Conservation (phyloP, 352 stramenopile species). For the Thraustochytrium sp. region DNA sequence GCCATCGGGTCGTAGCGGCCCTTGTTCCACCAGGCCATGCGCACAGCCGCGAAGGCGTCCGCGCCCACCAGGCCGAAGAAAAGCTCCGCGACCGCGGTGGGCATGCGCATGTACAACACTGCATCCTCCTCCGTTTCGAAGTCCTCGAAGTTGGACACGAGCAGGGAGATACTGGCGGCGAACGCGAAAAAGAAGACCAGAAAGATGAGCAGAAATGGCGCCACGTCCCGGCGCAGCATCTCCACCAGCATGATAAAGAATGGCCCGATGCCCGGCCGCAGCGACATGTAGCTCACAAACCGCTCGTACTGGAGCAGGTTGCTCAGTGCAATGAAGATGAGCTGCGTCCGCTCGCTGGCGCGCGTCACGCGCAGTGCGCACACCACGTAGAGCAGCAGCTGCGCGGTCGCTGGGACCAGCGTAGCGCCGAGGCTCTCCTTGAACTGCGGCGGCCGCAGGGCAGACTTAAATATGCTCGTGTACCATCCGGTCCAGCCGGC, state of each 20-base stretch:
- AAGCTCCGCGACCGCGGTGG: background rate
- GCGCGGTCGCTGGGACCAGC: background rate
- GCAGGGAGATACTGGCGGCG: background rate
- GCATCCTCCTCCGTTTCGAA: too few species aligned
- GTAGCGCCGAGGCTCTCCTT: background rate
- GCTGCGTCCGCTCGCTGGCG: background rate
- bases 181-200: background rate
- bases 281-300: background rate
- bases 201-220: background rate
- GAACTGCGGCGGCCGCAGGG: background rate
- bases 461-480: background rate
- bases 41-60: background rate
- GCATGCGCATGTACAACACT: background rate
- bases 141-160: too few species aligned
- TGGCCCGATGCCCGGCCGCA: background rate
- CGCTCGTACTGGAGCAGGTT: background rate
- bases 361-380: background rate
- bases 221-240: background rate
- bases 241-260: constrained; percentile 1
- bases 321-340: background rate
- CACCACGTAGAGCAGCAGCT: background rate
- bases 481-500: too few species aligned
- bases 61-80: background rate
- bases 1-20: background rate
- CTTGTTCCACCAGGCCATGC: background rate